These are phyloP conservation scores for Coprinopsis strossmayeri DNA, from an alignment of 768 basidiomycete genomes.

Conservation along the genomic window DNA sequence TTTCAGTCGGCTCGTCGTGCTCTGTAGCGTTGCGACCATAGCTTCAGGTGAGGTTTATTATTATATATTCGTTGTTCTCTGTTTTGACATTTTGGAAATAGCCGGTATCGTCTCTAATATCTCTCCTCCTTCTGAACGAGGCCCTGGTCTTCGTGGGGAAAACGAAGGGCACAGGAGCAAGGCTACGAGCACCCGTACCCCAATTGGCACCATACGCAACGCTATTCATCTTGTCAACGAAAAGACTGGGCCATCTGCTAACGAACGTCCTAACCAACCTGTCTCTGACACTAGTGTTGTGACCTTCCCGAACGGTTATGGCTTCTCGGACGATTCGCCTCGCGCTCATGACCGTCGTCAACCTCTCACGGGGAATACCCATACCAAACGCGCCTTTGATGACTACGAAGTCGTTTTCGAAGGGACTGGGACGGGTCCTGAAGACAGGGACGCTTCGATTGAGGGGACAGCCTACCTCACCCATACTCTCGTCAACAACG, in stretches of 20 bases:
- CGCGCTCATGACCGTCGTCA: too few relatives aligned
- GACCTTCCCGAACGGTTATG: conserved; percentile 15
- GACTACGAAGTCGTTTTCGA: conserved; percentile 30
- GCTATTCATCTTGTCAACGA: conserved; percentile 24
- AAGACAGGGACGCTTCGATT: conserved; percentile 37
- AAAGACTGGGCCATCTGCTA: conserved; percentile 26
- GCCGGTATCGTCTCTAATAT: too few relatives aligned
- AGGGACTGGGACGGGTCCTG: conserved; percentile 27
- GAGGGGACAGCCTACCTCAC: conserved; percentile 43
- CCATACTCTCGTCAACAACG: conserved; percentile 36
- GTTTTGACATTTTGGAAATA: too few relatives aligned
- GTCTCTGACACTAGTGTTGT: conserved; percentile 31
- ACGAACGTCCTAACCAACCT: conserved; percentile 26
- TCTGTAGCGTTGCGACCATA: too few relatives aligned
- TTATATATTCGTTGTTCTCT: too few relatives aligned
- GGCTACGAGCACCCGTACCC: background rate
- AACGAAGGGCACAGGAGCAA: background rate
- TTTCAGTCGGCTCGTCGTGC: too few relatives aligned
- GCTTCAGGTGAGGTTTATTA: too few relatives aligned
- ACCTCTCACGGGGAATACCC: background rate
- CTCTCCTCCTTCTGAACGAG: conserved; percentile 15
- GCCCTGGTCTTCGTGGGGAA: background rate
- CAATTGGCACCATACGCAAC: background rate
- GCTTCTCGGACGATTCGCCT: too few relatives aligned
- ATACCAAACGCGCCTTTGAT: conserved; percentile 15